Percentiles rank a stretch among this genome's conserved stretches.
Evolutionary conservation across 768 basidiomycete species (phyloP).

Genomic region (Fistulinella prunicolor): DNA sequence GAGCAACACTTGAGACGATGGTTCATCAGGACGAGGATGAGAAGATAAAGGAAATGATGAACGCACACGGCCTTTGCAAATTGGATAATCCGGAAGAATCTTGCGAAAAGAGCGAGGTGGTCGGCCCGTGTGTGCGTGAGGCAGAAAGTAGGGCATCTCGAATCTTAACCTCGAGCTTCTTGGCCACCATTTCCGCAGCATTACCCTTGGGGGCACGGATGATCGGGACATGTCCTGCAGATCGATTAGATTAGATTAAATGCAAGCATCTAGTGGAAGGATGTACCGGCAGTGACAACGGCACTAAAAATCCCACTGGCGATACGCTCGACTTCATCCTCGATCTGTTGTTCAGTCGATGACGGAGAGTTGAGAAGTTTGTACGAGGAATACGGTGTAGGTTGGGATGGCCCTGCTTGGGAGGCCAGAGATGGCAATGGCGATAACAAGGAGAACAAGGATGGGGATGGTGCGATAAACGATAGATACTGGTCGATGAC

Average conservation of each 20-base stretch:
- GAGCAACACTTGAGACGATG: slow-evolving; percentile 64
- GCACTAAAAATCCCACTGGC: slow-evolving; percentile 90
- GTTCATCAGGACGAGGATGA: slow-evolving; percentile 9
- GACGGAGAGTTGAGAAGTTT: slow-evolving; percentile 86
- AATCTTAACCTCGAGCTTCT: slow-evolving; percentile 90
- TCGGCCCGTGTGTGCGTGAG: slow-evolving; percentile 54
- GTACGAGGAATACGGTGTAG: slow-evolving; percentile 62
- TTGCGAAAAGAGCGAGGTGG: slow-evolving; percentile 68
- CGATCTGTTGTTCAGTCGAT: slow-evolving; percentile 87
- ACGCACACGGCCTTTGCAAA: slow-evolving; percentile 82
- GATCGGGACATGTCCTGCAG: slow-evolving; percentile 85
- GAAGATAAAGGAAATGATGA: background rate
- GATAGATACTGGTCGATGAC: slow-evolving; percentile 97
- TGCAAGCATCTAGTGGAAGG: background rate
- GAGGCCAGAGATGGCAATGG: slow-evolving; percentile 41
- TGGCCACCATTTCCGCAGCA: slow-evolving; percentile 99
- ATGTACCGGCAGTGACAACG: slow-evolving; percentile 78
- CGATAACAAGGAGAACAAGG: slow-evolving; percentile 86
- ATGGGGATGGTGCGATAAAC: slow-evolving; percentile 90
- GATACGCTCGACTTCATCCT: slow-evolving; percentile 89
- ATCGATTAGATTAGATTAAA: background rate
- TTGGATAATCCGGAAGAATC: slow-evolving; percentile 82
- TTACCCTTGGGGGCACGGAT: slow-evolving; percentile 94
- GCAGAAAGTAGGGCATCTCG: slow-evolving; percentile 77
- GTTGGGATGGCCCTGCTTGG: slow-evolving; percentile 34